Conservation (phyloP, 805 yeast genomes). For the Ogataea henricii region DNA sequence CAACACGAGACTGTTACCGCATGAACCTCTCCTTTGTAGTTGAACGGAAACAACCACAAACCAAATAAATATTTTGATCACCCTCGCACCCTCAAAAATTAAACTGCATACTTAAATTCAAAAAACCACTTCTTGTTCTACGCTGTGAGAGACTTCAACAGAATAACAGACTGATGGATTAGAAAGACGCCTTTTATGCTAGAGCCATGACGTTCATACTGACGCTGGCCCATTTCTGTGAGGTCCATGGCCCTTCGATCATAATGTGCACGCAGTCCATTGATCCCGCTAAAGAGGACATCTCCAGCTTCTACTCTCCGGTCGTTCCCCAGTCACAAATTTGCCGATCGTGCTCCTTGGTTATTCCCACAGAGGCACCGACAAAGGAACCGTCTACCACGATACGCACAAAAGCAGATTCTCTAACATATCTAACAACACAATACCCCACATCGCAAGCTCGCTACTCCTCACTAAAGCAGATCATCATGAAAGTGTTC, state of each 20-base stretch:
- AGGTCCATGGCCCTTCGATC: constrained; percentile 72
- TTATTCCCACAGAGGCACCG: constrained; percentile 43
- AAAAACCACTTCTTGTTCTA: not conserved
- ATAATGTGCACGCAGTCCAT: constrained; percentile 60
- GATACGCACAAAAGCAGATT: constrained; percentile 32
- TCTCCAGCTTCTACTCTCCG: constrained; percentile 39
- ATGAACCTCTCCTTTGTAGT: not conserved
- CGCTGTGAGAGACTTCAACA: too few species aligned
- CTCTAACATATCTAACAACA: constrained; percentile 47
- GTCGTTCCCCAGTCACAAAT: constrained; percentile 39
- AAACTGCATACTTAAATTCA: not conserved
- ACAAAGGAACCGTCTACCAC: constrained; percentile 22
- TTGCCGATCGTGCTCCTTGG: constrained; percentile 63
- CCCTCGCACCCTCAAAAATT: not conserved
- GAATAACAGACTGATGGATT: too few species aligned
- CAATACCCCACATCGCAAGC: constrained; percentile 59
- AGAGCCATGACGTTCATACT: constrained; percentile 43
- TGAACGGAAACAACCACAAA: not conserved
- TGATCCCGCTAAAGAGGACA: constrained; percentile 16
- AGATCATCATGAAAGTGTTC: constrained; percentile 61
- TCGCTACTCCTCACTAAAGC: constrained; percentile 55
- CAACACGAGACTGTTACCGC: not conserved
- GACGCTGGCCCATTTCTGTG: constrained; percentile 74
- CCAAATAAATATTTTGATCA: not conserved
- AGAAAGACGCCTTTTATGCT: not conserved